Percentiles rank a stretch among this genome's conserved stretches.
Conservation (phyloP, 352 stramenopile genomes). For the Phytopythium mirpurense region DNA sequence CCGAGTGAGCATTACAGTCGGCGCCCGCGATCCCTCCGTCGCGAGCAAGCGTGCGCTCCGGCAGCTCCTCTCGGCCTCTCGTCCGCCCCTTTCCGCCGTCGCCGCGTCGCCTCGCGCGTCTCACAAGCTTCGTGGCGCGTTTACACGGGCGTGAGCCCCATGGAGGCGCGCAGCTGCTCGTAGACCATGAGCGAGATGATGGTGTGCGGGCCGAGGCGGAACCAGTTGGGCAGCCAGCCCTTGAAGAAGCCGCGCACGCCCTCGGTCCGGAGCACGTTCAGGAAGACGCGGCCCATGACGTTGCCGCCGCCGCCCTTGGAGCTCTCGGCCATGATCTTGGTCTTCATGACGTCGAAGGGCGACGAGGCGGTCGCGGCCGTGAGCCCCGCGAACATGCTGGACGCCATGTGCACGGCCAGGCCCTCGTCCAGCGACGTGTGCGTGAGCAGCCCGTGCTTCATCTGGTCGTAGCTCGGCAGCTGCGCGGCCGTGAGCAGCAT, state of each 20-base stretch:
- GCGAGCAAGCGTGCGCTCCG: too few relatives aligned
- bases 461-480: constrained; percentile 75
- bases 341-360: constrained; percentile 82
- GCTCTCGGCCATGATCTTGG: constrained; percentile 64
- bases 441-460: constrained; percentile 64
- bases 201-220: constrained; percentile 64
- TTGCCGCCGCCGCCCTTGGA: constrained; percentile 26
- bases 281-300: constrained; percentile 48
- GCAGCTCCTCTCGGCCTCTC: too few relatives aligned
- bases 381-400: constrained; percentile 70
- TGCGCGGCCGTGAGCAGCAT: constrained; percentile 73
- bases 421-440: constrained; percentile 46
- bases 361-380: constrained; percentile 62
- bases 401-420: constrained; percentile 55
- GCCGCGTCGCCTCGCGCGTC: too few relatives aligned
- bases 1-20: too few relatives aligned
- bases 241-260: constrained; percentile 72
- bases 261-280: constrained; percentile 44
- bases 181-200: constrained; percentile 78
- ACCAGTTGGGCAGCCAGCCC: constrained; percentile 71
- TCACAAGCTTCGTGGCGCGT: too few relatives aligned
- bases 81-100: too few relatives aligned
- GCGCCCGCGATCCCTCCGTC: too few relatives aligned
- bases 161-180: constrained; percentile 49
- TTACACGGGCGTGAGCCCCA: constrained; percentile 54